Evolutionary conservation across 176 grass and related monocot genomes (phyloP).

Genomic region (Bolboschoenus planiculmis): DNA sequence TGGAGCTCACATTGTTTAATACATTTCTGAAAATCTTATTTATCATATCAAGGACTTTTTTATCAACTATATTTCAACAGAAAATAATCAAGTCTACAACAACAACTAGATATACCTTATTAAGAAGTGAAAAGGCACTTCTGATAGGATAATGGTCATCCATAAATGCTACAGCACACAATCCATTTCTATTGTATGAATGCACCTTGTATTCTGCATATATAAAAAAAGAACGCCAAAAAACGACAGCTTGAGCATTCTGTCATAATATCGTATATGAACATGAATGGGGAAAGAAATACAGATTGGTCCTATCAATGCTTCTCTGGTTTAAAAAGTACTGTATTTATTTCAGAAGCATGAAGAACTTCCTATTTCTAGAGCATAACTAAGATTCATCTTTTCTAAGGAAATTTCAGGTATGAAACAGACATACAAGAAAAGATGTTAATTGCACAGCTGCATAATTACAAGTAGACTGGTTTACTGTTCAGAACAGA

Average conservation of each 20-base stretch:
- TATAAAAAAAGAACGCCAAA: not conserved
- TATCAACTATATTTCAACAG: not conserved
- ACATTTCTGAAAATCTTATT: not conserved
- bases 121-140: slow-evolving; percentile 91
- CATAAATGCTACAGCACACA: slow-evolving; percentile 81
- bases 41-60: not conserved
- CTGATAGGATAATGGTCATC: slow-evolving; percentile 94
- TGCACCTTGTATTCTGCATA: slow-evolving; percentile 87
- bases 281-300: not conserved
- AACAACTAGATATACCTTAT: slow-evolving; percentile 40
- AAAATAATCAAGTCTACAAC: slow-evolving; percentile 1
- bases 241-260: not conserved
- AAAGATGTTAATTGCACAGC: not conserved
- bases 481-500: not conserved
- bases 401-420: not conserved
- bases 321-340: too few relatives aligned
- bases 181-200: slow-evolving; percentile 78
- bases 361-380: not conserved
- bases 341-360: not conserved
- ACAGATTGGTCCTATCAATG: not conserved
- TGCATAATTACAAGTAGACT: not conserved
- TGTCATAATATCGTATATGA: not conserved
- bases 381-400: not conserved
- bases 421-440: not conserved
- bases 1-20: not conserved